Evolutionary conservation across 805 yeast species (phyloP), one percentile per base, ranked within the genome.

Genomic region (Saturnispora bothae): DNA sequence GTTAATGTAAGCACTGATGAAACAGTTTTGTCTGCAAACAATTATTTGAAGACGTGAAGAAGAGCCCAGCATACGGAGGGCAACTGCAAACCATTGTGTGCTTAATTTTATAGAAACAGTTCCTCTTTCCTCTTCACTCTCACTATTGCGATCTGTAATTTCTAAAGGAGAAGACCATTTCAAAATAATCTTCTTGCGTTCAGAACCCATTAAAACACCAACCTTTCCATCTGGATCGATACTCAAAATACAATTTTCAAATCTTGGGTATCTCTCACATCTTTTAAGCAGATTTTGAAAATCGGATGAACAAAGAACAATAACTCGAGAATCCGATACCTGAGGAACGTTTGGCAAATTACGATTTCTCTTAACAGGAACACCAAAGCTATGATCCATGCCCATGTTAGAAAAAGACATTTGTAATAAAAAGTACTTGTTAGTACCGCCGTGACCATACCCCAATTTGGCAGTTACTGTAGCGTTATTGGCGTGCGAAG

Each of bases 1-100:
- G 41, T 80, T 84, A 25, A 82, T 54, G 41, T 71, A 65, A 46
- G 88, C 78, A 51, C 78, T 83, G 33, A 83, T 59, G 1, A 77
- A 76, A 41, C 82, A 69, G 17, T 75, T 69, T 7, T 76, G 65
- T 3, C 48, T 49, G 36, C 52, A 53, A 19, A 83, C 61, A 25
- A 78, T 68, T 30, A 83, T 52, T 7, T 78, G 68, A 35, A 78
- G 71, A 5, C 74, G 73, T 40, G 73, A 72, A 51, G 84, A 76
- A 2, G 70, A 61, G 21, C 74, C 76, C 34, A 78, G 73, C 27
- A 82, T 63, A 49, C 64, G 70, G 4, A 76, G 63, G 1, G 83
- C 68, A n/a, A n/a, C n/a, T n/a, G n/a, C n/a, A n/a, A n/a, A n/a
- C n/a, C n/a, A n/a, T n/a, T n/a, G n/a, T n/a, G n/a, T n/a, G n/a